Base-by-base conservation (phyloP, 768 basidiomycete species). In the Mycena haematopus region DNA sequence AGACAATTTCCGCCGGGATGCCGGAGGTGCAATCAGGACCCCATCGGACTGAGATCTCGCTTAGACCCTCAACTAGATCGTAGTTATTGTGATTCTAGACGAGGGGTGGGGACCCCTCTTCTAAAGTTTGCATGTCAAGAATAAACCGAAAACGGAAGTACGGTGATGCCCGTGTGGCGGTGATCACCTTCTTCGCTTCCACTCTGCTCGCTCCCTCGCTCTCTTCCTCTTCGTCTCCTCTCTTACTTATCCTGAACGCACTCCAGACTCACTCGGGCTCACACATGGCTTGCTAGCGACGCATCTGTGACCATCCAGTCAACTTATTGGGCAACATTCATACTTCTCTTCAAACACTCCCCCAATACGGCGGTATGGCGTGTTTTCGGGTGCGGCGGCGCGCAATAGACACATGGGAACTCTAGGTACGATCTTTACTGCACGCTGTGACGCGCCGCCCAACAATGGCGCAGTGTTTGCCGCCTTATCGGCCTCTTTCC, bases 141-240 rank as follows among this genome's bases (percentile, higher is more conserved):
- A 47, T 47, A 47, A 47, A 47, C 46, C 46, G n/a, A 17, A 47
- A 14, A 17, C 25, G 46, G 46, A 7, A 47, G 46, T 45, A 45
- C 44, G 44, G 6, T 45, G 44, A 45, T 47, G 46, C 4, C 46
- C 46, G 46, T 47, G 50, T 58, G 38, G 57, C 46, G 25, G 46
- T 47, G 46, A 47, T 7, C 8, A 8, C 46, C 10, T 13, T 9
- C 21, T 45, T 45, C 11, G 11, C 22, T 24, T 47, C 46, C 46
- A 47, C 46, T 46, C 22, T 24, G 2, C 44, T 46, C 22, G 10
- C 44, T 24, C n/a, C 19, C 40, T n/a, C 40, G 40, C 44, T 46
- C 22, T 46, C 44, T 11, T 47, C 25, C 46, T 47, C 25, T 27
- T 27, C 6, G 6, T 47, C 25, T 27, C 46, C 36, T 17, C n/a